These are phyloP conservation scores for Xylariaceae sp. DNA, from an alignment of 2,329 filamentous ascomycete species.

Conservation along the genomic window DNA sequence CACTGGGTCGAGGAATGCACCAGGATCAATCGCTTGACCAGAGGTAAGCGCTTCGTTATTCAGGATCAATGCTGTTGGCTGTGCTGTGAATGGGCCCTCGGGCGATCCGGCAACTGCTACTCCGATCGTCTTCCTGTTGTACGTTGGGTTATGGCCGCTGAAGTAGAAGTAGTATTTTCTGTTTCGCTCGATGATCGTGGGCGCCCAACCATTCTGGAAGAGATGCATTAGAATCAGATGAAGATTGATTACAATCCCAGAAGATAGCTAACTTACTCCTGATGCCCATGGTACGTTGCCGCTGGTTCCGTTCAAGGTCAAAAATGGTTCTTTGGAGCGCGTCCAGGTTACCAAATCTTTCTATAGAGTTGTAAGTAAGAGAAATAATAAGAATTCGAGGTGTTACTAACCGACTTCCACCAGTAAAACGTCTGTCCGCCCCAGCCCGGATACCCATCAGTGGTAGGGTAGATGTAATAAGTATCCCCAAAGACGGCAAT, in stretches of 20 bases:
- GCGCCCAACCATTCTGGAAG: conserved; percentile 66
- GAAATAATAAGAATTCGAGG: not conserved
- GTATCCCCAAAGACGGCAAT: conserved; percentile 51
- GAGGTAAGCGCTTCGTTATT: conserved; percentile 53
- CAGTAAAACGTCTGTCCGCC: conserved; percentile 54
- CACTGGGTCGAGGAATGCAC: conserved; percentile 64
- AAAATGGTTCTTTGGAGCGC: conserved; percentile 49
- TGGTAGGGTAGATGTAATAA: conserved; percentile 57
- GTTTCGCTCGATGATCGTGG: conserved; percentile 64
- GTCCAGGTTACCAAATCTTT: conserved; percentile 52
- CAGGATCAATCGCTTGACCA: conserved; percentile 64
- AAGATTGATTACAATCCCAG: not conserved
- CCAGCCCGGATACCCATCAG: conserved; percentile 54
- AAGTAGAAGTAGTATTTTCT: conserved; percentile 72
- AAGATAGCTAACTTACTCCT: conserved; percentile 47
- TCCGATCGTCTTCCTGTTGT: conserved; percentile 65
- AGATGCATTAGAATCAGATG: not conserved
- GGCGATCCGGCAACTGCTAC: conserved; percentile 64
- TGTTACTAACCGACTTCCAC: conserved; percentile 49
- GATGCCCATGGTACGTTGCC: conserved; percentile 68
- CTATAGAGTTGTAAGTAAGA: conserved; percentile 1
- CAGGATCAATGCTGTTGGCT: conserved; percentile 59
- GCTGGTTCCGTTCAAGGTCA: conserved; percentile 52
- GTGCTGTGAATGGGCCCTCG: conserved; percentile 64
- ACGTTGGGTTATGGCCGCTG: conserved; percentile 58